phyloP scores from a whole-genome alignment of 1,284 basidiomycete genomes.

The Afroboletus lepidellus region DNA sequence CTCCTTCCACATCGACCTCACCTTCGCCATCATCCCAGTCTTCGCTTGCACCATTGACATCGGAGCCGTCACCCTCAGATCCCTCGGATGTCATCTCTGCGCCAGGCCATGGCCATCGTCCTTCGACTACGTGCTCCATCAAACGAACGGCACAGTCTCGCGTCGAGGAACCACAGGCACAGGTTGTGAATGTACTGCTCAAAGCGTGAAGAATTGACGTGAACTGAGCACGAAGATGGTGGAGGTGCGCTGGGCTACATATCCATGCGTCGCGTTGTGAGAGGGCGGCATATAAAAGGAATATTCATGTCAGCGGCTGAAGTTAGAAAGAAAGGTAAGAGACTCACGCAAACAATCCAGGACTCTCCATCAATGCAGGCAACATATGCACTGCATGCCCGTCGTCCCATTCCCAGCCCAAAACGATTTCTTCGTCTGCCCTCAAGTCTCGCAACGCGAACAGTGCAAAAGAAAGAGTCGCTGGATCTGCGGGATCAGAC shows the following conservation, averaged over 20 bases:
- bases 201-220: slow-evolving; percentile 72
- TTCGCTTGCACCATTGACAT: slow-evolving; percentile 19
- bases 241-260: slow-evolving; percentile 48
- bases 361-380: slow-evolving; percentile 64
- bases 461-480: slow-evolving; percentile 72
- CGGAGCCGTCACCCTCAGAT: slow-evolving; percentile 25
- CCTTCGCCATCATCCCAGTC: slow-evolving; percentile 14
- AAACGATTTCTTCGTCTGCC: slow-evolving; percentile 82
- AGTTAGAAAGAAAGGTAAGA: slow-evolving; percentile 7
- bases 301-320: slow-evolving; percentile 3
- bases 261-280: not conserved
- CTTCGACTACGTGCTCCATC: slow-evolving; percentile 64
- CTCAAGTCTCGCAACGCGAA: slow-evolving; percentile 81
- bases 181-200: slow-evolving; percentile 72
- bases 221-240: slow-evolving; percentile 62
- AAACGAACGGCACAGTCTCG: slow-evolving; percentile 65
- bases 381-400: slow-evolving; percentile 84
- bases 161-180: slow-evolving; percentile 66
- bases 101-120: slow-evolving; percentile 29
- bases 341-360: slow-evolving; percentile 55
- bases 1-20: slow-evolving; percentile 30
- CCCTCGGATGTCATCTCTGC: slow-evolving; percentile 35
- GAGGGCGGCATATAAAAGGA: not conserved
- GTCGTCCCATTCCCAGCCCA: slow-evolving; percentile 98
- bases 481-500: slow-evolving; percentile 33